A percentile compares a stretch with the other conserved stretches of the same genome.
Evolutionary conservation across 345 rosid species (phyloP).

Genomic region (Noccaea caerulescens): DNA sequence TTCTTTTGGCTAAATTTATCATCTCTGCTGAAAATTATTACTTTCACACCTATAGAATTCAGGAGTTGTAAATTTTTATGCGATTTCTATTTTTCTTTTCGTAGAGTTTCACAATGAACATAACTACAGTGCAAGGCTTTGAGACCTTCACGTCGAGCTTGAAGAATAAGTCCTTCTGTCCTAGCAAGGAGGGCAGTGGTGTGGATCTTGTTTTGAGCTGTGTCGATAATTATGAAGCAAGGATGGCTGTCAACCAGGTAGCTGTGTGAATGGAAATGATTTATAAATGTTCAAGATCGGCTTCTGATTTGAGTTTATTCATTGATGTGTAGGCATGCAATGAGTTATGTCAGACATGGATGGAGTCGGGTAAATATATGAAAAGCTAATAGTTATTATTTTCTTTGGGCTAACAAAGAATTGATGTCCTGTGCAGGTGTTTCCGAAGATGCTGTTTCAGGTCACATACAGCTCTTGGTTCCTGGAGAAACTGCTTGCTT

Average conservation of each 20-base stretch:
- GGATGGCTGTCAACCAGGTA: slow-evolving; percentile 99
- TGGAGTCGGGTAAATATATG: slow-evolving; percentile 82
- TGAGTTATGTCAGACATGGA: slow-evolving; percentile 91
- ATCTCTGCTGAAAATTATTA: neutral
- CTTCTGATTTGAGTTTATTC: slow-evolving; percentile 28
- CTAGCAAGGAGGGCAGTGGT: slow-evolving; percentile 74
- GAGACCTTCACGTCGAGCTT: slow-evolving; percentile 86
- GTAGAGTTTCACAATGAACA: slow-evolving; percentile 92
- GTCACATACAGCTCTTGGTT: slow-evolving; percentile 91
- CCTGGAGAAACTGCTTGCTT: slow-evolving; percentile 99
- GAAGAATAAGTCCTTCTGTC: slow-evolving; percentile 62
- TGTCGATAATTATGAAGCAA: slow-evolving; percentile 95
- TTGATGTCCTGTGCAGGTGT: slow-evolving; percentile 62
- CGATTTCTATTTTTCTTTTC: slow-evolving; percentile 1
- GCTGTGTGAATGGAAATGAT: slow-evolving; percentile 6
- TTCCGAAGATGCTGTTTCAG: slow-evolving; percentile 98
- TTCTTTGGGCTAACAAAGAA: slow-evolving; percentile 3
- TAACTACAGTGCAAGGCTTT: slow-evolving; percentile 91
- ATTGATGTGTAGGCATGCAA: slow-evolving; percentile 81
- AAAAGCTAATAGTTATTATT: neutral
- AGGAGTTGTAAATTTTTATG: neutral
- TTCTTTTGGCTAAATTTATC: neutral
- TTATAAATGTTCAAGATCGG: neutral
- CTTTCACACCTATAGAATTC: neutral
- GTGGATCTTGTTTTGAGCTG: slow-evolving; percentile 98